Base-by-base conservation (phyloP, 2,329 filamentous ascomycete genomes). In the Ceratocystis eucalypticola region DNA sequence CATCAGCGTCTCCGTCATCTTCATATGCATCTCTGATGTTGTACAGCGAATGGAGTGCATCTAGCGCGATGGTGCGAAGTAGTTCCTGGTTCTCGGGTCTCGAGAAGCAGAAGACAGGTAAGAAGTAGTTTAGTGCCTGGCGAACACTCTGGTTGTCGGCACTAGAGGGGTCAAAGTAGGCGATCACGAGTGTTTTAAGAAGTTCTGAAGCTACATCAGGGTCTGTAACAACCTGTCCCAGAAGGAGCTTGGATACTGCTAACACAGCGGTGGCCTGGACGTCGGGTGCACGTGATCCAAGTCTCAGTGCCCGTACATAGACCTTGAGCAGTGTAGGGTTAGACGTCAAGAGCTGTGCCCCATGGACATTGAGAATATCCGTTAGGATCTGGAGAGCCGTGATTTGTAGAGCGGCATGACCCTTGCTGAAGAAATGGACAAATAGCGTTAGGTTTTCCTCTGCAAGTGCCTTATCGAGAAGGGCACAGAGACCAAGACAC, bases 351-450 rank as follows among this genome's bases (percentile, higher is more conserved):
- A 96, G 83, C 68, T 96, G 83, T 0, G 88, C 84, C 15, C 91
- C 91, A 73, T 97, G 91, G 0, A 91, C 89, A 65, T 92, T 91
- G 62, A 97, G 80, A 70, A 97, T 93, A 74, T 99, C 94, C 8
- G 91, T 92, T 41, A 99, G 82, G 69, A 96, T 95, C 70, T 97
- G 91, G 41, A 97, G 78, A 0, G 91, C 89, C 7, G 91, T 96
- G 63, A 93, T 89, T 74, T 97, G 93, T 48, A 99, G 80, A 0
- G 88, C 86, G 8, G 94, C 86, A 72, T 96, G 91, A 1, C 94
- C 94, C 77, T 96, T 96, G 75, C 80, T 88, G 77, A 95, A 96
- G 79, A 96, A 96, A 74, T 96, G 92, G 75, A 96, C 89, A 76
- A 99, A 99, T 2, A 99, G 82, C 0, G 85, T 88, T 69, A 97